Evolutionary conservation across 148 eudicot genomes (phyloP).

Genomic region (Heliamphora exappendiculata): DNA sequence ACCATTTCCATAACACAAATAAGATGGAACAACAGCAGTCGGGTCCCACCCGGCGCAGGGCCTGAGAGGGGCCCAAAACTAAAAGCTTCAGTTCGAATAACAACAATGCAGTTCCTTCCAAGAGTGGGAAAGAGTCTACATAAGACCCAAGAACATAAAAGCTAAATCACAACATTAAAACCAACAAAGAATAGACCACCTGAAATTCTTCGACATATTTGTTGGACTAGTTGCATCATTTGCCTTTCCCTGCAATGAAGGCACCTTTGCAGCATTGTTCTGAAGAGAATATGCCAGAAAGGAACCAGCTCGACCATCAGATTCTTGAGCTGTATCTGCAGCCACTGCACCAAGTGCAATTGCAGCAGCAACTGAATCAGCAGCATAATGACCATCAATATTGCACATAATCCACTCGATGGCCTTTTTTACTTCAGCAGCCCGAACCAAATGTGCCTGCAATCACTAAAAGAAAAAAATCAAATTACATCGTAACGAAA

Average conservation of each 20-base stretch:
- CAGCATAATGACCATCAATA: constrained; percentile 91
- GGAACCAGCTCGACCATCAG: constrained; percentile 39
- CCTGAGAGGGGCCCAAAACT: too few species aligned
- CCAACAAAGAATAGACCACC: constrained; percentile 42
- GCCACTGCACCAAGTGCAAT: constrained; percentile 15
- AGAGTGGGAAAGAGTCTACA: constrained; percentile 3
- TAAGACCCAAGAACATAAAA: background rate
- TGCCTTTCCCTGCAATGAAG: constrained; percentile 45
- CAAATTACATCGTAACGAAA: constrained; percentile 36
- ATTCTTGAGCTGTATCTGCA: constrained; percentile 55
- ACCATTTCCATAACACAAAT: too few species aligned
- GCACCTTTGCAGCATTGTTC: constrained; percentile 31
- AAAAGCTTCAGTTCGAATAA: background rate
- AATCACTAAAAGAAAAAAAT: constrained; percentile 55
- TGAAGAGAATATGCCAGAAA: constrained; percentile 41
- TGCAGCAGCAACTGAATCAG: constrained; percentile 92
- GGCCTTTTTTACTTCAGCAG: constrained; percentile 92
- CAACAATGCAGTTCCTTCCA: background rate
- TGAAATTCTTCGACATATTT: constrained; percentile 69
- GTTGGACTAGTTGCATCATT: constrained; percentile 48
- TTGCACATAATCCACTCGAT: constrained; percentile 97
- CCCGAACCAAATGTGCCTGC: constrained; percentile 87
- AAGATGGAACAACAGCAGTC: too few species aligned
- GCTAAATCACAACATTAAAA: background rate
- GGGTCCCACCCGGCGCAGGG: too few species aligned